Evolutionary conservation across 192 early-diverging fungal genomes (phyloP).

Genomic region (Podila horticola): DNA sequence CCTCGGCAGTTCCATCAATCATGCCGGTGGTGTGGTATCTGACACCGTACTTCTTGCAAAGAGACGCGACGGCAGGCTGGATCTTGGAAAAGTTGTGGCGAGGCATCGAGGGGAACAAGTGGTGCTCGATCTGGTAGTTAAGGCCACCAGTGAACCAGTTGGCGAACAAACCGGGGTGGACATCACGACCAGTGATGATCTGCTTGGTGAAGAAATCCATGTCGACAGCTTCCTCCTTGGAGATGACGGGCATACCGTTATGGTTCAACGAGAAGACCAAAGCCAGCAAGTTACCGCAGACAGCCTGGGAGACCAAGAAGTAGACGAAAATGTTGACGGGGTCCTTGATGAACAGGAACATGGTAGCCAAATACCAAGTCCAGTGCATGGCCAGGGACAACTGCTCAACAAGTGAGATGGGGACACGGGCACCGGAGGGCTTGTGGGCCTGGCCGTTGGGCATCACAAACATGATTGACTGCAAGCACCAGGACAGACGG

Average conservation of each 20-base stretch:
- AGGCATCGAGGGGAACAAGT: constrained; percentile 85
- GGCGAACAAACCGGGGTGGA: constrained; percentile 63
- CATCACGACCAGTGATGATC: constrained; percentile 83
- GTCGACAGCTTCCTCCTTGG: constrained; percentile 64
- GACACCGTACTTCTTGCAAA: constrained; percentile 76
- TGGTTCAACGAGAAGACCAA: constrained; percentile 86
- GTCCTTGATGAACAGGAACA: constrained; percentile 59
- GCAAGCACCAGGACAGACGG: constrained; percentile 80
- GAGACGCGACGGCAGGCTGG: constrained; percentile 66
- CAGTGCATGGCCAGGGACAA: constrained; percentile 71
- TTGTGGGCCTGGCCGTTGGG: constrained; percentile 58
- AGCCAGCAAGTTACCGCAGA: constrained; percentile 77
- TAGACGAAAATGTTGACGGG: constrained; percentile 58
- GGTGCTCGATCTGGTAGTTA: constrained; percentile 91
- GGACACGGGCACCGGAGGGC: constrained; percentile 49
- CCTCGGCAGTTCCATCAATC: constrained; percentile 67
- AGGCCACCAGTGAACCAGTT: constrained; percentile 89
- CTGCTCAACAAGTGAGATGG: constrained; percentile 61
- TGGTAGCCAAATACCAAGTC: constrained; percentile 70
- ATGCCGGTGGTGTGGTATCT: constrained; percentile 73
- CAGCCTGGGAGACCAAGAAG: constrained; percentile 70
- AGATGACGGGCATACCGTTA: constrained; percentile 87
- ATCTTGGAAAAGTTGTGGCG: constrained; percentile 75
- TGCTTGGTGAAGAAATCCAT: constrained; percentile 83
- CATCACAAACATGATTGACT: constrained; percentile 68